Percentiles rank a stretch among this genome's conserved stretches.
Evolutionary conservation across 83 land plant species (phyloP).

Genomic region (Diphasiastrum complanatum): DNA sequence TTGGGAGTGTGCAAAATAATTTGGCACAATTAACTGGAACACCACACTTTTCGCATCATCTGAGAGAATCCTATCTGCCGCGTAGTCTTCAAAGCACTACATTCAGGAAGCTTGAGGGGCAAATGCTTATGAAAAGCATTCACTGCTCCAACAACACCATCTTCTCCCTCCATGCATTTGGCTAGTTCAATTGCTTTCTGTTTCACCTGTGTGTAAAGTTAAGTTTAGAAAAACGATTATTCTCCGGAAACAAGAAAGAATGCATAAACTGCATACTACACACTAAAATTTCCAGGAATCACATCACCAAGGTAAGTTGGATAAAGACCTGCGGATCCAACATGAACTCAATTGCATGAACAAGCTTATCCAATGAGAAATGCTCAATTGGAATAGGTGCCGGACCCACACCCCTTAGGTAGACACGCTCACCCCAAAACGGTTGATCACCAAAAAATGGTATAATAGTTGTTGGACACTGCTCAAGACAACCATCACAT

Average conservation of each 20-base stretch:
- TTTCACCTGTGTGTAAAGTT: constrained; percentile 48
- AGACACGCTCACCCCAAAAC: constrained; percentile 81
- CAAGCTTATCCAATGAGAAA: constrained; percentile 55
- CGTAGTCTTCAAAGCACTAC: too few relatives aligned
- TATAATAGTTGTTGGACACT: constrained; percentile 87
- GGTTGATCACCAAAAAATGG: constrained; percentile 89
- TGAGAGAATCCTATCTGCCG: too few relatives aligned
- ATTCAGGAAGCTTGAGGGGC: constrained; percentile 5
- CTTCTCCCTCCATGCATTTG: constrained; percentile 65
- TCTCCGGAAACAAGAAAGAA: not conserved
- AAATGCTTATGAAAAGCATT: constrained; percentile 78
- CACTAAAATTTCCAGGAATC: not conserved
- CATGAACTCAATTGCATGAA: constrained; percentile 65
- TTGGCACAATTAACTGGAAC: too few relatives aligned
- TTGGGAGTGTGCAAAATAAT: too few relatives aligned
- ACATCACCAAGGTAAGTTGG: not conserved
- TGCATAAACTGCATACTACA: not conserved
- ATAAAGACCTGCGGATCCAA: constrained; percentile 50
- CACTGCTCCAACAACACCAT: constrained; percentile 87
- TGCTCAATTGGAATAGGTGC: constrained; percentile 69
- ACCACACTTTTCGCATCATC: too few relatives aligned
- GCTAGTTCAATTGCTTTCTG: constrained; percentile 63
- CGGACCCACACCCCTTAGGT: constrained; percentile 74
- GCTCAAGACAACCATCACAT: not conserved
- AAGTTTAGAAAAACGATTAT: too few relatives aligned